Evolutionary conservation across 768 basidiomycete species (phyloP), one percentile per base, ranked within the genome.

Genomic region (Trametes cubensis): DNA sequence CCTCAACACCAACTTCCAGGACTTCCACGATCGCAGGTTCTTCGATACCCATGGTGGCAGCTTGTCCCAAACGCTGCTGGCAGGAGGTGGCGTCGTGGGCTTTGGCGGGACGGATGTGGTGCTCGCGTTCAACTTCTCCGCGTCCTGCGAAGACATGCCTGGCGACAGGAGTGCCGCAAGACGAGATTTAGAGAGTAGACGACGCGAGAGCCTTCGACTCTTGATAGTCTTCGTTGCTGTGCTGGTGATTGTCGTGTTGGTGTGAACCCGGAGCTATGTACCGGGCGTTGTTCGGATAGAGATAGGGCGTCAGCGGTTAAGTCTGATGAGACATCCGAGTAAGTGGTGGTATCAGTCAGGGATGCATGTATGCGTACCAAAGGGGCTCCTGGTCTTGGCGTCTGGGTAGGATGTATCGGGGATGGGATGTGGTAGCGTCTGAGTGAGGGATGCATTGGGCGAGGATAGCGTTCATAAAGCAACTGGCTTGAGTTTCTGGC

Each of bases 1-100:
- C n/a, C 78, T 69, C 21, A 77, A 62, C 54, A 77, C 66, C 41
- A 73, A 57, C 70, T 79, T 80, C 69, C 72, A 71, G 18, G 78
- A 74, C 57, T 69, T 69, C n/a, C 63, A 56, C 6, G 76, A 75
- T 18, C 69, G 73, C 26, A 81, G 63, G 55, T 78, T 78, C 11
- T 63, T 66, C 4, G 72, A 61, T 17, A 78, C 63, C 80, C 80
- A 81, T 52, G 70, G 68, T 15, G 80, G 80, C 10, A 81, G 64
- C 55, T 56, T 66, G 65, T 71, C 71, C 55, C 47, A 60, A 4
- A 53, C 6, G 41, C 20, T 44, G 10, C n/a, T 8, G 7, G 26
- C 18, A 11, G 14, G 21, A 2, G 44, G 13, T 21, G 55, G 20
- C 20, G 40, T 18, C 15, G 38, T 8, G 11, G 51, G 20, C 34